Evolutionary conservation across 1,139 yeast genomes (phyloP).

Genomic region (Pichia sp.): DNA sequence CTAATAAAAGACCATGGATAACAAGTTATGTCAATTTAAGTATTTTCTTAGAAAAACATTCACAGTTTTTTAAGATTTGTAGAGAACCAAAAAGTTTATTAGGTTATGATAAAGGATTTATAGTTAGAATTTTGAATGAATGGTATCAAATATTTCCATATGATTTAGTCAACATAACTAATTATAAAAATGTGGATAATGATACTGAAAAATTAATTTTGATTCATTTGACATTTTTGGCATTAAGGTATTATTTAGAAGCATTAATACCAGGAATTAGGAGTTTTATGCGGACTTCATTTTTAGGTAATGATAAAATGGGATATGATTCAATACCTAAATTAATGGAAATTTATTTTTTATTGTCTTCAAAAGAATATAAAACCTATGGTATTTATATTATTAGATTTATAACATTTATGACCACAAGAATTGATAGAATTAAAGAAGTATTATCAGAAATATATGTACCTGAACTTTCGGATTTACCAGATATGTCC

Average conservation of each 20-base stretch:
- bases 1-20: conserved; percentile 3
- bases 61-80: conserved; percentile 1
- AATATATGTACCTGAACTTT: conserved; percentile 7
- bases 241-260: conserved; percentile 8
- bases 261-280: conserved; percentile 11
- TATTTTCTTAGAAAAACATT: conserved; percentile 11
- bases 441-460: background rate
- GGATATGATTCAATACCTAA: background rate
- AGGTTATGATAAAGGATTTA: conserved; percentile 12
- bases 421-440: conserved; percentile 5
- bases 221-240: conserved; percentile 9
- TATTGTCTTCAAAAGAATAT: background rate
- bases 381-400: conserved; percentile 12
- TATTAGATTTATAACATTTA: conserved; percentile 10
- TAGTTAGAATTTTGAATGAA: conserved; percentile 13
- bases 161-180: conserved; percentile 7
- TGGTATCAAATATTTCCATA: conserved; percentile 15
- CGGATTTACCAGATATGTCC: conserved; percentile 1
- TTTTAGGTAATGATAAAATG: conserved; percentile 13
- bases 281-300: conserved; percentile 9
- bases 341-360: conserved; percentile 2
- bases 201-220: conserved; percentile 5
- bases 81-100: conserved; percentile 3
- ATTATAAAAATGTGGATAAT: background rate
- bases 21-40: conserved; percentile 9